Conservation (phyloP, 345 rosid genomes). For the Stellera chamaejasme region DNA sequence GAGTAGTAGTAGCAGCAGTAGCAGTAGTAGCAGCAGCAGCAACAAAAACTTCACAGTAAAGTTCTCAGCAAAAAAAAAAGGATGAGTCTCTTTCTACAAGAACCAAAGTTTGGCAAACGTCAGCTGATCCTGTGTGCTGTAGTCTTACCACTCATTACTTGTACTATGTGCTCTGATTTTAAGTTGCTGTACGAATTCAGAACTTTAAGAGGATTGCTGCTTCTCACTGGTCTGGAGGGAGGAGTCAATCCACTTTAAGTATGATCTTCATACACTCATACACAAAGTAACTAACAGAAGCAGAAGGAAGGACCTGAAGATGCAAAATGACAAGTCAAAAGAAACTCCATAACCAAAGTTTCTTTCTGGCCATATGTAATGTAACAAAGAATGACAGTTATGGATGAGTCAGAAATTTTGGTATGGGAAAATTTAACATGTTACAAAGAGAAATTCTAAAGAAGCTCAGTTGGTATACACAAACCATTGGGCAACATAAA, state of each 20-base stretch:
- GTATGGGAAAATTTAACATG: neutral
- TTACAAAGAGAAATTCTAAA: neutral
- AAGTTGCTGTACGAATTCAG: slow-evolving; percentile 14
- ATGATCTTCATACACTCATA: slow-evolving; percentile 86
- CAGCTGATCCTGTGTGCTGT: slow-evolving; percentile 11
- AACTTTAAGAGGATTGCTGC: slow-evolving; percentile 11
- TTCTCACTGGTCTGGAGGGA: slow-evolving; percentile 1
- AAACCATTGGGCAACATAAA: neutral
- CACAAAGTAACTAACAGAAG: slow-evolving; percentile 71
- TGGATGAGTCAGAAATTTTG: neutral
- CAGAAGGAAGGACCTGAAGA: slow-evolving; percentile 83
- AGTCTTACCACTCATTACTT: slow-evolving; percentile 18
- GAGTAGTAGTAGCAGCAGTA: too few species aligned
- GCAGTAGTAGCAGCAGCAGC: too few species aligned
- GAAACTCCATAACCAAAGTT: neutral
- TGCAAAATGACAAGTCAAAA: slow-evolving; percentile 8
- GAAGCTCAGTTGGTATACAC: neutral
- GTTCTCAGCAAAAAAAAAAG: too few species aligned
- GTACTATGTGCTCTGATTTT: slow-evolving; percentile 13
- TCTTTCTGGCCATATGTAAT: too few species aligned
- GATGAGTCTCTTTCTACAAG: slow-evolving; percentile 1
- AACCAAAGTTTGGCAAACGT: slow-evolving; percentile 11
- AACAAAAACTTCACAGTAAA: too few species aligned
- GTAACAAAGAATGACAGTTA: too few species aligned
- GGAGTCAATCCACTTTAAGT: slow-evolving; percentile 52